Evolutionary conservation across 2,329 filamentous ascomycete genomes (phyloP).

Genomic region (Sporothrix pseudoabietina): DNA sequence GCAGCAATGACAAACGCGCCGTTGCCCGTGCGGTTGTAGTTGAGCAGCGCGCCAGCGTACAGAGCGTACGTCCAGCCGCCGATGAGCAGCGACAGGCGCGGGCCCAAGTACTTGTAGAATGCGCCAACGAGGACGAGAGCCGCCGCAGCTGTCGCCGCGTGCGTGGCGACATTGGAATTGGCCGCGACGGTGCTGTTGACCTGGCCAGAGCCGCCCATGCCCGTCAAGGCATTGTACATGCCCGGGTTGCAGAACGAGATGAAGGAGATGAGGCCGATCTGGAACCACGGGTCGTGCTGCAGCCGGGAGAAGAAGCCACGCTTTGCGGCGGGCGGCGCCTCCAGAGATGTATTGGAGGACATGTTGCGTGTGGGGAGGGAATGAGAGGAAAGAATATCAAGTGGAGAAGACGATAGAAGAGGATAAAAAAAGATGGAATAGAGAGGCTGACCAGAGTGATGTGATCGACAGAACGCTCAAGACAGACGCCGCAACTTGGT

Average conservation of each 20-base stretch:
- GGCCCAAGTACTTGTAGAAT: slow-evolving; percentile 70
- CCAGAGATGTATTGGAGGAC: background rate
- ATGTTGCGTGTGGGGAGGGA: background rate
- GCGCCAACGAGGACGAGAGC: slow-evolving; percentile 53
- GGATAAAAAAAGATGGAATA: background rate
- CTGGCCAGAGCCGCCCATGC: slow-evolving; percentile 49
- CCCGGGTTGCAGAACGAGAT: slow-evolving; percentile 33
- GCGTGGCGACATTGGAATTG: slow-evolving; percentile 57
- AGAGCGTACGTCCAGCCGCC: slow-evolving; percentile 77
- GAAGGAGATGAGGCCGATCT: slow-evolving; percentile 31
- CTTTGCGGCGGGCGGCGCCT: background rate
- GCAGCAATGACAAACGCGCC: slow-evolving; percentile 74
- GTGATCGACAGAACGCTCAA: background rate
- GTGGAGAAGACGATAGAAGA: background rate
- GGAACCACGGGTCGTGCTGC: slow-evolving; percentile 31
- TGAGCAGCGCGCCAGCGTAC: slow-evolving; percentile 70
- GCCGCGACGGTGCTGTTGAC: slow-evolving; percentile 57
- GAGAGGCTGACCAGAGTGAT: background rate
- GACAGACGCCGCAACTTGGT: background rate
- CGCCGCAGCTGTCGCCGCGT: slow-evolving; percentile 53
- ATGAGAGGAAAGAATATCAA: background rate
- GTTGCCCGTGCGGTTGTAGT: slow-evolving; percentile 68
- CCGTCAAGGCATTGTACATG: slow-evolving; percentile 38
- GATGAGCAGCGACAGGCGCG: slow-evolving; percentile 67
- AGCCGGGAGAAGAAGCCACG: slow-evolving; percentile 25